Evolutionary conservation across 768 basidiomycete species (phyloP).

Genomic region (Termitomyces sp.): DNA sequence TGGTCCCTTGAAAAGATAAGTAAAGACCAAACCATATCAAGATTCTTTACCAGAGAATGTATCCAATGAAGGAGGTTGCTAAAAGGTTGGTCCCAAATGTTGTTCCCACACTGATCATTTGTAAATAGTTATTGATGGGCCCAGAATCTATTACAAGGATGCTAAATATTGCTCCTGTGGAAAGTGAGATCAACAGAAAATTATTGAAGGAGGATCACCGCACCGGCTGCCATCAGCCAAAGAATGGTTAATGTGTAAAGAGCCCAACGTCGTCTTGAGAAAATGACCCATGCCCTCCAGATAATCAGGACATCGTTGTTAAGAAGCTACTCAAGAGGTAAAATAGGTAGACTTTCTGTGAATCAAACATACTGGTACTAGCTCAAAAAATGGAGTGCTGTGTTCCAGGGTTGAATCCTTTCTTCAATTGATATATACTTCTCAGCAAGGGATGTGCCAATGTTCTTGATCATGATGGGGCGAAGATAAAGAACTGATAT

Average conservation of each 20-base stretch:
- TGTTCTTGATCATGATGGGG: neutral
- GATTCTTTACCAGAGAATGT: neutral
- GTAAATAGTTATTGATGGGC: neutral
- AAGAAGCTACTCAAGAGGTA: neutral
- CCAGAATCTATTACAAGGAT: neutral
- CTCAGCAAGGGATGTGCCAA: neutral
- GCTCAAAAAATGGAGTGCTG: neutral
- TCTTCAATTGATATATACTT: neutral
- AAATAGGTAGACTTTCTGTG: neutral
- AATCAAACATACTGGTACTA: neutral
- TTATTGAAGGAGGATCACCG: neutral
- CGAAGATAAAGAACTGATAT: neutral
- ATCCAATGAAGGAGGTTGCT: neutral
- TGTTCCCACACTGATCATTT: neutral
- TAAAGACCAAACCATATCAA: neutral
- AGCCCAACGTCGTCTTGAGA: neutral
- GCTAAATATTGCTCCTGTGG: neutral
- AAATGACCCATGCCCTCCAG: neutral
- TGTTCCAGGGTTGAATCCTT: neutral
- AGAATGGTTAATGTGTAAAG: neutral
- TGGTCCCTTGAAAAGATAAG: neutral
- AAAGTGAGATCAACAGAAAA: neutral
- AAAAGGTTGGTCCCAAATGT: neutral
- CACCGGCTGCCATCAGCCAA: neutral
- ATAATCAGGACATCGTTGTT: neutral